Base-by-base conservation (phyloP, 306 rosid species). In the Dalbergia cochinchinensis region DNA sequence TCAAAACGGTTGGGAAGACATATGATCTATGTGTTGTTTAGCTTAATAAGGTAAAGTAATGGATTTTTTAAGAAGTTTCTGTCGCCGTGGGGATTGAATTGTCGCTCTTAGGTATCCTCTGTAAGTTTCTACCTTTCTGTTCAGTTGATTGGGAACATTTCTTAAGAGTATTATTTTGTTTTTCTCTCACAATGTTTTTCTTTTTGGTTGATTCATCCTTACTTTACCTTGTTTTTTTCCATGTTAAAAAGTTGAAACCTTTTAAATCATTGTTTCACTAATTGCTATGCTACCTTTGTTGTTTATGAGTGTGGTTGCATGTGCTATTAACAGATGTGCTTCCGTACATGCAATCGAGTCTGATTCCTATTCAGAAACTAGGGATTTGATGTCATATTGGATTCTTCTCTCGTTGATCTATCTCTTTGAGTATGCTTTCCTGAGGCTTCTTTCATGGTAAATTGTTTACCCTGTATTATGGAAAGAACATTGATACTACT, bases 21-120 rank as follows among this genome's bases (percentile, higher is more conserved):
- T 63, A 62, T 39, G 73, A 61, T 51, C 34, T 69, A 76, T 22
- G 12, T 6, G 10, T 8, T 53, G 82, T 53, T 70, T 69, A 68
- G 82, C 54, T 61, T 71, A 41, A 59, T 69, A 33, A 69, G 72
- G 15, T 50, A 51, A 57, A 22, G 60, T 69, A 65, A 60, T 26
- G 63, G 48, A 41, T 39, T 54, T 63, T 39, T 62, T 22, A 12
- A 73, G 78, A 60, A 42, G 13, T 65, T 65, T 65, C 3, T 68
- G 67, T 61, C 11, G n/a, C n/a, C n/a, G n/a, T n/a, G n/a, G n/a
- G n/a, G n/a, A n/a, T n/a, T n/a, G n/a, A n/a, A n/a, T n/a, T n/a
- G n/a, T n/a, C n/a, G 94, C 94, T 54, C 13, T 86, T 57, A 82
- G 62, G 31, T 90, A 90, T 79, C 94, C 94, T 79, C 70, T 90